Evolutionary conservation across 169 alveolate species (phyloP), one percentile per base, ranked within the genome.

Genomic region (Plasmodium sp.): DNA sequence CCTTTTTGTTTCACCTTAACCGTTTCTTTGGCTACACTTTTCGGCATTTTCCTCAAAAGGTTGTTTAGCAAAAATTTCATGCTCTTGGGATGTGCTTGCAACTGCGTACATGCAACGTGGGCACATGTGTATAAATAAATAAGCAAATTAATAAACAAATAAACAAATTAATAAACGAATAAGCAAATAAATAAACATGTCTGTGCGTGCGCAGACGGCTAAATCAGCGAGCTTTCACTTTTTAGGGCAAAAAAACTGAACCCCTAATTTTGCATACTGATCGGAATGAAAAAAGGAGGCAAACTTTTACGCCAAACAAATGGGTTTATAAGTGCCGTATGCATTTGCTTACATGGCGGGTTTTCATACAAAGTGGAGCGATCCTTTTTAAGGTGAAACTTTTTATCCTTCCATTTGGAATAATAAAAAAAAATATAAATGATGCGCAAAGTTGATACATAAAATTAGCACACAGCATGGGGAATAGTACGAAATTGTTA

Each of bases 1-100:
- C 39, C 7, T 56, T 74, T 85, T 85, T 36, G 74, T 85, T 5
- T 22, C 54, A n/a, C 74, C 41, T 51, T 77, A 27, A 85, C 93
- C 39, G 83, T 67, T 80, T 88, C 94, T 88, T 90, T 79, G 34
- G 92, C 22, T 27, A 62, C 72, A 12, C 67, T 67, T 72, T 81
- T 90, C 84, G 94, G 80, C 94, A 90, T 90, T 62, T 90, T 90
- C 33, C 34, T 90, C 41, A 72, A 14, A 71, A 86, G 67, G 79
- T 71, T 45, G 45, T 86, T 86, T 54, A 86, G 67, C 33, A 86
- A 85, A 85, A 74, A 48, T 75, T 51, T 48, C 86, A 74, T 75
- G 16, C 41, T 39, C 39, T 39, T 34, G 39, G 9, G 58, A 54
- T 39, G n/a, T 85, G 67, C 81, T 67, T 67, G 77, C 39, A 67